Conservation (phyloP, 257 asterid genomes). For the Linderniella brevidens region DNA sequence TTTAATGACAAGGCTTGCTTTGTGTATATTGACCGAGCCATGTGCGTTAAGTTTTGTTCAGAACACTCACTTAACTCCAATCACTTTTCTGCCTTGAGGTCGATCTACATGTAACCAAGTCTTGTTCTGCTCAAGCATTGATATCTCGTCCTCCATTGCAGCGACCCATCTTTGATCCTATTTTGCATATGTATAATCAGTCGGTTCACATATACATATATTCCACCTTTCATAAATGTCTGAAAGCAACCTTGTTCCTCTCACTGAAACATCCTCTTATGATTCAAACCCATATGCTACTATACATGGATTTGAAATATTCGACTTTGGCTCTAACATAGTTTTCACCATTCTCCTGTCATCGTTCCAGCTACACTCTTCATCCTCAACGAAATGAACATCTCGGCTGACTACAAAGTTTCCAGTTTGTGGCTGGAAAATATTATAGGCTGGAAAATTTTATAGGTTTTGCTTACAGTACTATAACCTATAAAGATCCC, state of each 20-base stretch:
- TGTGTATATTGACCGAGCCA: background rate
- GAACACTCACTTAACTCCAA: background rate
- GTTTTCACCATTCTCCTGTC: background rate
- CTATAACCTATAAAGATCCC: slow-evolving; percentile 2
- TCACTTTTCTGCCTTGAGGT: background rate
- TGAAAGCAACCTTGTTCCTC: background rate
- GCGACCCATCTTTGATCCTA: background rate
- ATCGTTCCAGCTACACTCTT: background rate
- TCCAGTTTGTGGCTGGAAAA: background rate
- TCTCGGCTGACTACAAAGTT: background rate
- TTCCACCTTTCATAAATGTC: background rate
- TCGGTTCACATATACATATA: background rate
- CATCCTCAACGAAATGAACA: background rate
- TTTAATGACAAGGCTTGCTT: background rate
- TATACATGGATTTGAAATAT: background rate
- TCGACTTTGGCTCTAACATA: no score
- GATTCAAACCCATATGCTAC: background rate
- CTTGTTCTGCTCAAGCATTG: background rate
- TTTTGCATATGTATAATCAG: background rate
- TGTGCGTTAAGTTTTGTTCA: background rate
- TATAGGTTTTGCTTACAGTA: background rate
- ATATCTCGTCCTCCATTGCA: background rate
- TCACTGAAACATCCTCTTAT: background rate
- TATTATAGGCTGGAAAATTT: background rate
- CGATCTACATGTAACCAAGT: background rate